These are phyloP conservation scores for Hibiscus tridactylites DNA, from an alignment of 345 rosid species.

Conservation along the genomic window DNA sequence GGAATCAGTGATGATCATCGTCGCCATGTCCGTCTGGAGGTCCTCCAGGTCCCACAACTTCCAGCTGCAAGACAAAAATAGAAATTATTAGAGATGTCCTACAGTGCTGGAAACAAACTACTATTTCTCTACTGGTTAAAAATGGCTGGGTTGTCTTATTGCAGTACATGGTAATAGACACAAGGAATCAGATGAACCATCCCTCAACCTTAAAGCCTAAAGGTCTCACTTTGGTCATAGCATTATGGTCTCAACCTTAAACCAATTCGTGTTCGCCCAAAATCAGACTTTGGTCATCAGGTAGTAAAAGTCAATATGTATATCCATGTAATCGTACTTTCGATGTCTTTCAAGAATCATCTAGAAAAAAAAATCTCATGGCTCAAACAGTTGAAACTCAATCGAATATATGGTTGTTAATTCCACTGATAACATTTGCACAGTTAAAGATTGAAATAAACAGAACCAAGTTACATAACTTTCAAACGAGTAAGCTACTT, in stretches of 20 bases:
- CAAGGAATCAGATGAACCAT: neutral
- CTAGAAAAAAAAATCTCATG: neutral
- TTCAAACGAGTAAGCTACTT: neutral
- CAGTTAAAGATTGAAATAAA: neutral
- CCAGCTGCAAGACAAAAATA: slow-evolving; percentile 44
- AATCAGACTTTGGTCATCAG: neutral
- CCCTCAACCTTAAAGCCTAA: neutral
- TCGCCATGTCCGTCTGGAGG: slow-evolving; percentile 76
- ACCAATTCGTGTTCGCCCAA: neutral
- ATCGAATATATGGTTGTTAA: too few relatives aligned
- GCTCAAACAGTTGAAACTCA: neutral
- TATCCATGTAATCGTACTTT: neutral
- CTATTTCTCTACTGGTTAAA: neutral
- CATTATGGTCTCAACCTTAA: neutral
- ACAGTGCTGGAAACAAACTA: neutral
- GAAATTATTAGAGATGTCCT: slow-evolving; percentile 9
- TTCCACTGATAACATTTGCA: neutral
- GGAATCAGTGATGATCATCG: slow-evolving; percentile 45
- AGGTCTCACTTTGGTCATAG: neutral
- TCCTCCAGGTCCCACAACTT: slow-evolving; percentile 93
- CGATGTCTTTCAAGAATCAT: neutral
- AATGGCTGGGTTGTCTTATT: neutral
- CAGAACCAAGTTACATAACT: neutral
- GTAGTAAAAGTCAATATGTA: neutral
- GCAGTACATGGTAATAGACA: neutral